Conservation (phyloP, 2,329 filamentous ascomycete genomes). For the Triangularia verruculosa region DNA sequence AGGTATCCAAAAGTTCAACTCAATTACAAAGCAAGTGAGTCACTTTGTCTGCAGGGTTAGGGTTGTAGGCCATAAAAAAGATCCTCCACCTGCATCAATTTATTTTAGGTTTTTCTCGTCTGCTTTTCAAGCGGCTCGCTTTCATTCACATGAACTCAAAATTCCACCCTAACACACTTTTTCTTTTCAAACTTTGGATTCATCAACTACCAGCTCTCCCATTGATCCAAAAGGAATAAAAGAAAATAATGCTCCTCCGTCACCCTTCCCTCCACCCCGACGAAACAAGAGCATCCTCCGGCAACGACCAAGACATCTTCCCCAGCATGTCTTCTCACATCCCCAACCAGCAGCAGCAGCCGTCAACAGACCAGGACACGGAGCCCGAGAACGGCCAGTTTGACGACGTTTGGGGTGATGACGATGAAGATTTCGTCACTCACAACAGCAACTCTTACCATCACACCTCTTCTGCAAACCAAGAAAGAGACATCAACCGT, state of each 20-base stretch:
- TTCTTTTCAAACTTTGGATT: not conserved
- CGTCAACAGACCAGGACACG: not conserved
- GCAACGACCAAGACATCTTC: conserved; percentile 25
- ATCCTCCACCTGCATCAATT: not conserved
- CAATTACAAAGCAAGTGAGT: not conserved
- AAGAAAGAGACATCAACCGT: conserved; percentile 56
- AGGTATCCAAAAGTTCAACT: not conserved
- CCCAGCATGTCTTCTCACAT: conserved; percentile 25
- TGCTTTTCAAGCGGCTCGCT: not conserved
- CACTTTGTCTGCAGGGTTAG: not conserved
- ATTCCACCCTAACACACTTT: not conserved
- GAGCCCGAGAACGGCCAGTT: conserved; percentile 16
- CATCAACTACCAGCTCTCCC: conserved; percentile 10
- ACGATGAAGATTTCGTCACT: not conserved
- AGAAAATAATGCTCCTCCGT: conserved; percentile 23
- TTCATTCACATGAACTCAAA: not conserved
- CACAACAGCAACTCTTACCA: too few relatives aligned
- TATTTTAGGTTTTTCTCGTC: not conserved
- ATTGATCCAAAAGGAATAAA: not conserved
- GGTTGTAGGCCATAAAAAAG: not conserved
- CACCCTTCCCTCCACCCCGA: conserved; percentile 11
- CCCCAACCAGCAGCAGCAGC: not conserved
- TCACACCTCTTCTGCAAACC: too few relatives aligned
- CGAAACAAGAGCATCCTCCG: conserved; percentile 3
- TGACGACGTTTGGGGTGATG: conserved; percentile 25